Percentiles rank a stretch among this genome's conserved stretches.
phyloP scores from a whole-genome alignment of 1,284 basidiomycete genomes.

The Tilletia horrida region DNA sequence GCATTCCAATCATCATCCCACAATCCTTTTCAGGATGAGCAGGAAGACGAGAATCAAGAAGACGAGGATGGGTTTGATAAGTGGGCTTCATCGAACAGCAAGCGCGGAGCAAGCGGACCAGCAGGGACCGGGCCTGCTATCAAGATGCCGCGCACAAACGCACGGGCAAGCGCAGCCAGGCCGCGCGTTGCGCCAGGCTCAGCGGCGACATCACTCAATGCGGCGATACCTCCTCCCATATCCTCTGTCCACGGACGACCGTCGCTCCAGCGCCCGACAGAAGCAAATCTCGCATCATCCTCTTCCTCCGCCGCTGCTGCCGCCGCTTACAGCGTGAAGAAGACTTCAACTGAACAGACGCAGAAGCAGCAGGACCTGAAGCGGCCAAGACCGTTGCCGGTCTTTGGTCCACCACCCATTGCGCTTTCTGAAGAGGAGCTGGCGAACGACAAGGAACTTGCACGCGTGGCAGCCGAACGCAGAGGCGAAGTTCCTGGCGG shows the following conservation, averaged over 20 bases:
- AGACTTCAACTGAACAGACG: neutral
- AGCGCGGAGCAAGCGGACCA: too few relatives aligned
- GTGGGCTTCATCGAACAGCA: too few relatives aligned
- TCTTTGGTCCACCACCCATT: constrained; percentile 1
- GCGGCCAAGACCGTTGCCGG: neutral
- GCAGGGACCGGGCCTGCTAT: neutral
- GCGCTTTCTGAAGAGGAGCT: constrained; percentile 4
- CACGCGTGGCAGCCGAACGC: neutral
- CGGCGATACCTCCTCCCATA: neutral
- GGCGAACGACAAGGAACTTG: constrained; percentile 4
- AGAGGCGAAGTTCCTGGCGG: neutral
- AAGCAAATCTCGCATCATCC: neutral
- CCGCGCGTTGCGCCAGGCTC: neutral
- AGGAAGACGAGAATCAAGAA: too few relatives aligned
- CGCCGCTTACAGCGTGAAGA: neutral
- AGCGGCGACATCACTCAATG: neutral
- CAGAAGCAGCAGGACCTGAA: neutral
- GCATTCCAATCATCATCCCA: neutral
- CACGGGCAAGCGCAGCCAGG: neutral
- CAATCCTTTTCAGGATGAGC: too few relatives aligned
- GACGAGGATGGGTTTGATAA: too few relatives aligned
- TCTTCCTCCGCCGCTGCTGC: neutral
- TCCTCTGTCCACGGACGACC: constrained; percentile 13
- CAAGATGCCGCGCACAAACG: constrained; percentile 1
- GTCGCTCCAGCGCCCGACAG: neutral